Percentiles rank a stretch among this genome's conserved stretches.
phyloP scores from a whole-genome alignment of 2,329 filamentous ascomycete species.

The Diaporthe sp. region DNA sequence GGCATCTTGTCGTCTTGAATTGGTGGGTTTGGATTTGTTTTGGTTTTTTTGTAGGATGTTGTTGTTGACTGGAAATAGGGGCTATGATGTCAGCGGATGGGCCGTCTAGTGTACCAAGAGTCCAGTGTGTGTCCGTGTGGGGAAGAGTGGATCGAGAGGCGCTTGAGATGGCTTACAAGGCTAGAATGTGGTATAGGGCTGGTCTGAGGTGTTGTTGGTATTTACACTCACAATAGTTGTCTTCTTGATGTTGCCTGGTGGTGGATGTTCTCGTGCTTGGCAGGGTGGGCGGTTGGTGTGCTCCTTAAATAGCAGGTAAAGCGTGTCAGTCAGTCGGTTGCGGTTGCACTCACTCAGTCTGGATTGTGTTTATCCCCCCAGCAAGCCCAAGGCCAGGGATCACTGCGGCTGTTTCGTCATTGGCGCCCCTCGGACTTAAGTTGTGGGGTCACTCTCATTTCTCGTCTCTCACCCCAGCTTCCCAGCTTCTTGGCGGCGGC shows the following conservation, averaged over 20 bases:
- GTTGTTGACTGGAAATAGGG: not conserved
- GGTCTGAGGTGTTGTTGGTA: not conserved
- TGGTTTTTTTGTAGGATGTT: not conserved
- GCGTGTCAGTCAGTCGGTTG: not conserved
- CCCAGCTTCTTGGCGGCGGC: conserved; percentile 16
- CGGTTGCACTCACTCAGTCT: not conserved
- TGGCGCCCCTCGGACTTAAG: not conserved
- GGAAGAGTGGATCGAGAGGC: not conserved
- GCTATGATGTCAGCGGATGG: conserved; percentile 25
- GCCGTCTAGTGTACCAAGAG: not conserved
- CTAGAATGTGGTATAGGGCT: not conserved
- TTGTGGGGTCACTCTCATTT: not conserved
- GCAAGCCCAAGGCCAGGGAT: not conserved
- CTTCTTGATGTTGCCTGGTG: not conserved
- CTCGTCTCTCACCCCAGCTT: not conserved
- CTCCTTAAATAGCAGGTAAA: not conserved
- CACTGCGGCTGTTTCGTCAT: conserved; percentile 21
- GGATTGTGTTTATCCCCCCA: not conserved
- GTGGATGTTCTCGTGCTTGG: not conserved
- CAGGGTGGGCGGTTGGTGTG: not conserved
- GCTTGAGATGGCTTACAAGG: not conserved
- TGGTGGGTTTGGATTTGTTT: not conserved
- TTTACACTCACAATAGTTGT: not conserved
- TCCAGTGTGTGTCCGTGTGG: not conserved
- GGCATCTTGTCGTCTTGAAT: conserved; percentile 43